Evolutionary conservation across 129 eudicot species (phyloP), one percentile per base, ranked within the genome.

Genomic region (Arctium minus): DNA sequence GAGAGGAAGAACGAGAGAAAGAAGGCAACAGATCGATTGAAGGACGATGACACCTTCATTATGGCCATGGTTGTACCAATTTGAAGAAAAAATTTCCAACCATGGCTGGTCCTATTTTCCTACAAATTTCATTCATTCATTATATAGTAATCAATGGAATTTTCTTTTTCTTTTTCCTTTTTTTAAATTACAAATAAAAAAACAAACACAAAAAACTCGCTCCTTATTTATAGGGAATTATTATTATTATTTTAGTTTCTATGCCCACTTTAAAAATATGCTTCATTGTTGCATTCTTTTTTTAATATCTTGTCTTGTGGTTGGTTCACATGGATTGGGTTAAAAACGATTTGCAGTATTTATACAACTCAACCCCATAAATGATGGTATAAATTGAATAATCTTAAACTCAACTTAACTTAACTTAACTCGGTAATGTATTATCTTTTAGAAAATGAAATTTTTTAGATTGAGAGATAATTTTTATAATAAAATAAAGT

Each of bases 1-100:
- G 83, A 82, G 75, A 84, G 83, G 67, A 79, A 60, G 35, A 77
- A 75, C 12, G 85, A 83, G 37, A 70, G 77, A 82, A 83, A 71
- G 30, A 67, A 83, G 76, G 76, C 80, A 79, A 65, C 80, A 84
- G 74, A 64, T 72, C 9, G 17, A 78, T 83, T 67, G 76, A 79
- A 84, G 75, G 80, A 62, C 87, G 64, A 84, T 84, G 87, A 84
- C 68, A 79, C 79, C 67, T 79, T 2, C 72, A 84, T 73, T 48
- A 79, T 84, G 87, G 64, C 80, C 70, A 79, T 64, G 48, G 75
- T 32, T 64, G 75, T 74, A 64, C 67, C 80, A 79, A 73, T 84
- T 79, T 84, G 87, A 84, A 84, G 79, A 62, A 38, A 22, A 6
- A 1, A 0, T 0, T 38, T 78, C 72, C 80, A 82, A 32, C 85